Base-by-base conservation (phyloP, 202 grass and related monocot genomes). In the Elaeis oleifera region DNA sequence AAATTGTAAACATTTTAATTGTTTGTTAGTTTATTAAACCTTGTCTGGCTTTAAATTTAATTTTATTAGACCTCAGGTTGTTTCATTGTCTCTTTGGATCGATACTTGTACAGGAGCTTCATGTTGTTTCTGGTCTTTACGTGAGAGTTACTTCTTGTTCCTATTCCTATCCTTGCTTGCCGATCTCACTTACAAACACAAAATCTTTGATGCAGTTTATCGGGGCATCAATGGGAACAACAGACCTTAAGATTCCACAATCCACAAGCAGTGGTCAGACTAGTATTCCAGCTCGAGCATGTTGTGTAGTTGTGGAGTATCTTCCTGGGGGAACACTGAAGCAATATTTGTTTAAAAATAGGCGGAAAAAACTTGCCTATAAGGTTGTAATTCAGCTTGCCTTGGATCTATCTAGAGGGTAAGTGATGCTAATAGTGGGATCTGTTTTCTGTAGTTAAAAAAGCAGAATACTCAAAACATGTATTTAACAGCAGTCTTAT, bases 351-450 rank as follows among this genome's bases (percentile, higher is more conserved):
- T 80, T 88, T 67, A 87, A 87, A 25, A 82, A 83, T 58, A 72
- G 57, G 27, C 18, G 77, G 19, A 75, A 68, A 39, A 96, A 96
- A 53, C 84, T 96, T 44, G 53, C 84, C 6, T 96, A 96, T 54
- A 80, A 70, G 53, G 52, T 74, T 49, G 91, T 88, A 44, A 76
- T 90, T 82, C 71, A 83, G 49, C 74, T 96, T 19, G 91, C 91
- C 16, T 73, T 90, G 69, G 87, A 83, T 78, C 60, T 96, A 58
- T 85, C 91, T 18, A 90, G 81, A 73, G 91, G 91, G 91, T 96
- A 78, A 80, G 72, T 52, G 21, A 6, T 51, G 13, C 6, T 50
- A 1, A 8, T 17, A 54, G n/a, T 8, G 36, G 14, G 8, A 13
- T 44, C 9, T 44, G 36, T 44, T 44, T 44, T 44, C 3, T 14